Evolutionary conservation across 1,284 basidiomycete species (phyloP), one percentile per base, ranked within the genome.

Genomic region (Rhodotorula sp.): DNA sequence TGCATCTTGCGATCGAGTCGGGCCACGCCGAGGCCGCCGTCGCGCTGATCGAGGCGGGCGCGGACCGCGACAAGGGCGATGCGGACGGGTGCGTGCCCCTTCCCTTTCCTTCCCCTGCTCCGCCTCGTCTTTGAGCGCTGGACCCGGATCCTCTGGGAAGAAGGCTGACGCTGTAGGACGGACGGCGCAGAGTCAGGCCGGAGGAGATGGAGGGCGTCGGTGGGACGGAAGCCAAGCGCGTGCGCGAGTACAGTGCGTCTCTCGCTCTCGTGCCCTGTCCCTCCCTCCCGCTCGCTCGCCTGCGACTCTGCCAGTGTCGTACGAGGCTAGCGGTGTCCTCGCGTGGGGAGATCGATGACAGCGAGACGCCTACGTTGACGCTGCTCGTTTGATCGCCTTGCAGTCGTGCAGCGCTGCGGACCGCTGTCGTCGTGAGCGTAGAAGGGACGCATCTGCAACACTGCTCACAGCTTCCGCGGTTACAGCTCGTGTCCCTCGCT

Each of bases 1-100:
- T 97, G n/a, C 94, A 97, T 84, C 87, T 97, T 55, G 93, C 94
- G 10, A 89, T 97, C 88, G 94, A 97, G 80, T 93, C 91, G 68
- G 94, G 89, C 13, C 91, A 97, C 79, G 94, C 91, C 42, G 90
- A 92, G 80, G 90, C 89, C 10, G 94, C 93, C 10, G 91, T 93
- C 2, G 83, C 90, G 60, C 85, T 97, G 62, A 94, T 97, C 70
- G 91, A 95, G 80, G 93, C 92, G 56, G 94, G 94, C 23, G 93
- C 93, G 12, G 94, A 97, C 84, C 88, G 94, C 48, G 87, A 87
- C 74, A 86, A 92, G 78, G 92, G 94, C 81, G 80, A 91, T 81
- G 27, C n/a, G 14, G 67, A 74, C 46, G 74, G 74, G 72, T 73
- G n/a, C 46, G 71, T 50, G 17, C 3, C 4, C 19, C 27, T 10